Conservation (phyloP, 257 asterid species). For the Nicotiana tomentosiformis region DNA sequence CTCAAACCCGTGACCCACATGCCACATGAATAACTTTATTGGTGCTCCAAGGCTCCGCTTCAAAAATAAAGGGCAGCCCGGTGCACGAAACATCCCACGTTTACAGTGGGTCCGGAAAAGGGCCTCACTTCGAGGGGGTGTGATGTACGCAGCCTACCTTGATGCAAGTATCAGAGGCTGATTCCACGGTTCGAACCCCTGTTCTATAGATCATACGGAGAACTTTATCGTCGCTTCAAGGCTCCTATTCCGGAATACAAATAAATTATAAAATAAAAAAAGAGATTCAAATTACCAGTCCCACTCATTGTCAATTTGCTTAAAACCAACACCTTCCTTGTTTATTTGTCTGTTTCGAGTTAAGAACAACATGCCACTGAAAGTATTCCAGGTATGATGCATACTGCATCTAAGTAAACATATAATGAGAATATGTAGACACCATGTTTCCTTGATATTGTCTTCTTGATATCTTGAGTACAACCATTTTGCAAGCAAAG, state of each 20-base stretch:
- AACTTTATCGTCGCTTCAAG: too few relatives aligned
- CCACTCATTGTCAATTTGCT: conserved; percentile 90
- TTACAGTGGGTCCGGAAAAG: neutral
- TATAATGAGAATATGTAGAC: conserved; percentile 48
- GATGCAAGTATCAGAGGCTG: neutral
- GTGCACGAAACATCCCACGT: neutral
- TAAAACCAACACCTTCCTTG: conserved; percentile 65
- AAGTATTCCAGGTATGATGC: conserved; percentile 48
- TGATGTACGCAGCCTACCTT: neutral
- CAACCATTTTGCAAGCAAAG: conserved; percentile 52
- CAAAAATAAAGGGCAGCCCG: neutral
- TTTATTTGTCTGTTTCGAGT: conserved; percentile 59
- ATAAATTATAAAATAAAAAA: too few relatives aligned
- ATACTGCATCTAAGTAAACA: conserved; percentile 41
- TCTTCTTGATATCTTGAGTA: conserved; percentile 44
- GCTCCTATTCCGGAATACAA: neutral
- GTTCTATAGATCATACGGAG: too few relatives aligned
- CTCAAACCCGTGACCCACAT: too few relatives aligned
- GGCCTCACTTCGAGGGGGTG: too few relatives aligned
- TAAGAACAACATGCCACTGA: conserved; percentile 61
- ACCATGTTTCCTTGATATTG: conserved; percentile 38
- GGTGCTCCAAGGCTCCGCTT: too few relatives aligned
- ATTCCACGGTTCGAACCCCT: neutral
- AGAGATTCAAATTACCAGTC: conserved; percentile 42
- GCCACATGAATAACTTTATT: too few relatives aligned